These are phyloP conservation scores for Phytopythium sindhum DNA, from an alignment of 352 stramenopile species.

Conservation along the genomic window DNA sequence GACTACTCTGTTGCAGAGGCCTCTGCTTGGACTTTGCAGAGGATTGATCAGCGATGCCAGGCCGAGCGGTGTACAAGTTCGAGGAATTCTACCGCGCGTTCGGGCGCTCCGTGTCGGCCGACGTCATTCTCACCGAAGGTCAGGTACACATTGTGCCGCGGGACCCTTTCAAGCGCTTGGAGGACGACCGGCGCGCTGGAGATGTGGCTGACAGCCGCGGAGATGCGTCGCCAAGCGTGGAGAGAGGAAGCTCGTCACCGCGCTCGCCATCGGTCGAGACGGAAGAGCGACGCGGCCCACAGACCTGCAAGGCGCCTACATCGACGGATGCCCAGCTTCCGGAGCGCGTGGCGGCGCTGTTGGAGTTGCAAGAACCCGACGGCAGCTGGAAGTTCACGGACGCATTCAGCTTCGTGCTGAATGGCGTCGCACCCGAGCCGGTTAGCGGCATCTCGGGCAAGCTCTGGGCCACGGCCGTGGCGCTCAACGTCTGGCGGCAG, in stretches of 20 bases:
- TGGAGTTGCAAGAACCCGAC: conserved; percentile 49
- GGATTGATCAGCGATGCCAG: too few species aligned
- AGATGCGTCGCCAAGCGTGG: not conserved
- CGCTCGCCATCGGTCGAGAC: not conserved
- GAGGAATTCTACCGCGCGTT: conserved; percentile 71
- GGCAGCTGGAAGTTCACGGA: conserved; percentile 62
- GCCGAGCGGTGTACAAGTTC: conserved; percentile 30
- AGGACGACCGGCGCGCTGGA: not conserved
- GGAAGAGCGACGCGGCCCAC: not conserved
- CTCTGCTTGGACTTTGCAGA: not conserved
- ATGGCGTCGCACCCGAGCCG: conserved; percentile 35
- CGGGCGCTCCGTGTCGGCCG: conserved; percentile 44
- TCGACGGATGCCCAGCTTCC: conserved; percentile 19
- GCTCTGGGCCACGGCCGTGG: conserved; percentile 60
- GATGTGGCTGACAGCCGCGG: not conserved
- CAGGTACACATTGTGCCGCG: conserved; percentile 36
- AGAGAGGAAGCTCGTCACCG: not conserved
- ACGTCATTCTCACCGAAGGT: conserved; percentile 34
- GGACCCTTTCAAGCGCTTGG: conserved; percentile 8
- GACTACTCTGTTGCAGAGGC: not conserved
- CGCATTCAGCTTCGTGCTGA: conserved; percentile 53
- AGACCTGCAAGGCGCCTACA: not conserved
- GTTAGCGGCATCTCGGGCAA: conserved; percentile 45
- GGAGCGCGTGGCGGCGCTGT: conserved; percentile 33
- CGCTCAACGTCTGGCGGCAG: conserved; percentile 49